These are phyloP conservation scores for Venturia effusa DNA, from an alignment of 2,329 filamentous ascomycete species.

Conservation along the genomic window DNA sequence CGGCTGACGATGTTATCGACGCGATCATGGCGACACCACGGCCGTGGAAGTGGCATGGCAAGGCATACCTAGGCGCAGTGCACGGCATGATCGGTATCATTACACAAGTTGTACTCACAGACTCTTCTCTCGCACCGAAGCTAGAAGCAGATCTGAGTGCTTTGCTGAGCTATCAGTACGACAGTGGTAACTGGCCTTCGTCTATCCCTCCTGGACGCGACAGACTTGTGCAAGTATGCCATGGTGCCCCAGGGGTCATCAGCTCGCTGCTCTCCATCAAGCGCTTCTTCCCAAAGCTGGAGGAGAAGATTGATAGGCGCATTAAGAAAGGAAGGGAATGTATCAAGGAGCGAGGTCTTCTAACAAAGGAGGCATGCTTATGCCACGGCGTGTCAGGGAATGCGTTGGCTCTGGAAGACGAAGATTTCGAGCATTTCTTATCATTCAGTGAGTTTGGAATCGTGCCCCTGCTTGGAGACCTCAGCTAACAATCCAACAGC, in stretches of 20 bases:
- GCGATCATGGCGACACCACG: constrained; percentile 45
- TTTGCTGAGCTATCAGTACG: constrained; percentile 48
- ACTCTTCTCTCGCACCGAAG: constrained; percentile 41
- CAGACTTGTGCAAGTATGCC: constrained; percentile 53
- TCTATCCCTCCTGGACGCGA: constrained; percentile 39
- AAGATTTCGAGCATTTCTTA: constrained; percentile 46
- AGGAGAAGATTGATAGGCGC: constrained; percentile 41
- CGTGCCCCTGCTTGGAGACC: neutral
- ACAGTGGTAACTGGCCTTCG: constrained; percentile 54
- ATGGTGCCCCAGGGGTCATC: constrained; percentile 54
- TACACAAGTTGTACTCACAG: constrained; percentile 54
- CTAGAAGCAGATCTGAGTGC: constrained; percentile 43
- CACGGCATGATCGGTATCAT: constrained; percentile 62
- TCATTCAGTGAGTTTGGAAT: constrained; percentile 29
- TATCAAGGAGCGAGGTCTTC: constrained; percentile 45
- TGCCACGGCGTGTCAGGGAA: constrained; percentile 58
- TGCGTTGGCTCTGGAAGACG: constrained; percentile 43
- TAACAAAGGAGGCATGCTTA: constrained; percentile 54
- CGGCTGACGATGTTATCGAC: constrained; percentile 46
- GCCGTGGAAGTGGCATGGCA: constrained; percentile 55
- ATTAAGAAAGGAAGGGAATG: constrained; percentile 42
- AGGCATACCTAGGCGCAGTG: constrained; percentile 53
- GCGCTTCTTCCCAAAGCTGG: constrained; percentile 44
- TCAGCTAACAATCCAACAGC: constrained; percentile 15
- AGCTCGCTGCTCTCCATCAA: constrained; percentile 46